phyloP scores from a whole-genome alignment of 2,329 filamentous ascomycete species.

The Pseudocercospora fuligena region DNA sequence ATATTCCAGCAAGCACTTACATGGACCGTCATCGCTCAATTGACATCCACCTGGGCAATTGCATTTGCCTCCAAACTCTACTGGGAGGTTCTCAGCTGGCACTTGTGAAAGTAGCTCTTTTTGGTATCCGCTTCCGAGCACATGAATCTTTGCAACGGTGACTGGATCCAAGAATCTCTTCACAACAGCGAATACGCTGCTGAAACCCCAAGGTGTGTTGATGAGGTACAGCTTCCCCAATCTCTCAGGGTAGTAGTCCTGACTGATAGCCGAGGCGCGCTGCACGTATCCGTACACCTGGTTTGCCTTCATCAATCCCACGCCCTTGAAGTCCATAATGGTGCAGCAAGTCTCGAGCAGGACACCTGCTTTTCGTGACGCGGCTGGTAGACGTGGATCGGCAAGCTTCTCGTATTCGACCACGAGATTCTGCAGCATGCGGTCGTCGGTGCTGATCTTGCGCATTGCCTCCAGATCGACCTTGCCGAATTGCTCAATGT shows the following conservation, averaged over 20 bases:
- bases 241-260: slow-evolving; percentile 99
- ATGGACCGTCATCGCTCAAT: slow-evolving; percentile 88
- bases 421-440: slow-evolving; percentile 95
- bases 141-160: slow-evolving; percentile 93
- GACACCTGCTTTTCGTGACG: slow-evolving; percentile 86
- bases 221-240: slow-evolving; percentile 96
- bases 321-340: slow-evolving; percentile 97
- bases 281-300: slow-evolving; percentile 88
- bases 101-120: slow-evolving; percentile 83
- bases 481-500: slow-evolving; percentile 94
- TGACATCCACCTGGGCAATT: slow-evolving; percentile 80
- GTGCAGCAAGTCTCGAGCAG: slow-evolving; percentile 98
- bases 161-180: slow-evolving; percentile 97
- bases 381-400: slow-evolving; percentile 91
- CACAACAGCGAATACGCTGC: slow-evolving; percentile 79
- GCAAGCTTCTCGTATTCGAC: slow-evolving; percentile 97
- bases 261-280: slow-evolving; percentile 84
- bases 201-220: slow-evolving; percentile 97
- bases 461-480: slow-evolving; percentile 89
- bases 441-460: slow-evolving; percentile 88
- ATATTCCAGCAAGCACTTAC: slow-evolving; percentile 45
- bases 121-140: slow-evolving; percentile 81
- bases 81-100: slow-evolving; percentile 86
- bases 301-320: slow-evolving; percentile 78
- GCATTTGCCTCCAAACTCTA: slow-evolving; percentile 82